Evolutionary conservation across 257 asterid genomes (phyloP), one percentile per base, ranked within the genome.

Genomic region (Solanum tacnaense): DNA sequence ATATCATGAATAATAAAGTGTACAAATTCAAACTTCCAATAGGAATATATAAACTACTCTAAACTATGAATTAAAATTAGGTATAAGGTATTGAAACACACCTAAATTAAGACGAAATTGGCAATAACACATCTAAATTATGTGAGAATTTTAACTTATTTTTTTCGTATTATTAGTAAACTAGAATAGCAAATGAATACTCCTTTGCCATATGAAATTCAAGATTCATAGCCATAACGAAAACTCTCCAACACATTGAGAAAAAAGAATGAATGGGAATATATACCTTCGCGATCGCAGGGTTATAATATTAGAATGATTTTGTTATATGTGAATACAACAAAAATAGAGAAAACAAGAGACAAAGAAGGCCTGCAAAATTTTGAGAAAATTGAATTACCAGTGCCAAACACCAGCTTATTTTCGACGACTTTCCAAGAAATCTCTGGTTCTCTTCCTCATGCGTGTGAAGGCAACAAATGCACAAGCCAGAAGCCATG

Each of bases 371-470:
- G 13, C 56, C 67, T 46, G 74, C 35, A 32, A 52, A 44, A 29
- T 18, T 49, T 32, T 49, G 84, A 86, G 27, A 86, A 44, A 8
- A 70, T 46, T 86, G 72, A 41, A 71, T 44, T 5, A 86, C 52
- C 44, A 86, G 88, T 12, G 11, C 12, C 36, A 44, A 38, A 27
- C 34, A 52, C 67, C 67, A 86, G 70, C 32, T 49, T 71, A 60
- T 79, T 86, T 71, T 76, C 84, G 88, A 9, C 78, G 79, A 23
- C 41, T 83, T 83, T 83, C 84, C 20, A 88, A 60, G 83, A 72
- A 72, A 71, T 88, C 76, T 62, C 83, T 83, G 13, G 89, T 84
- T 84, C 89, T 88, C 87, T 88, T 88, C 87, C 87, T 88, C 89
- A 88, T 67, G 16, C 89, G 85, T 16, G 85, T 72, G 87, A 88